These are phyloP conservation scores for Pichia sp. DNA, from an alignment of 1,139 yeast genomes.

Conservation along the genomic window DNA sequence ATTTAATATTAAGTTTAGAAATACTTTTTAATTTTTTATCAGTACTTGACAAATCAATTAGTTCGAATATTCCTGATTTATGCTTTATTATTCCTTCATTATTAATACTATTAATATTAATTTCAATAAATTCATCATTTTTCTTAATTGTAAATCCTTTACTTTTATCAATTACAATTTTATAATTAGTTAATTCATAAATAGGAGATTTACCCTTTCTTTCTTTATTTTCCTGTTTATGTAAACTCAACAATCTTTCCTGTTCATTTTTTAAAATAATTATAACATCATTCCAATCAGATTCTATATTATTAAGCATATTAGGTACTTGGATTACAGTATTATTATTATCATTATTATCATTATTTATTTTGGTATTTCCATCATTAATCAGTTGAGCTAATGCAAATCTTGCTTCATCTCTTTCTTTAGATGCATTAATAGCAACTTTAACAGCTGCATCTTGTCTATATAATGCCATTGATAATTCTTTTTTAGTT, in stretches of 20 bases:
- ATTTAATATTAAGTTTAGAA: constrained; percentile 1
- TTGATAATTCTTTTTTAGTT: constrained; percentile 66
- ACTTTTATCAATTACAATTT: background rate
- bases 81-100: constrained; percentile 4
- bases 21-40: constrained; percentile 1
- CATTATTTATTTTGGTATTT: constrained; percentile 5
- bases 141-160: constrained; percentile 1
- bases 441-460: constrained; percentile 90
- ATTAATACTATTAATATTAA: background rate
- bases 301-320: no score
- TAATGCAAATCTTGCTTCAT: constrained; percentile 59
- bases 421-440: constrained; percentile 63
- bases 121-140: background rate
- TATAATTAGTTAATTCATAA: background rate
- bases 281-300: background rate
- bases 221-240: constrained; percentile 13
- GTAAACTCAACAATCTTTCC: constrained; percentile 6
- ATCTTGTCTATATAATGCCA: constrained; percentile 77
- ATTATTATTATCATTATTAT: constrained; percentile 3
- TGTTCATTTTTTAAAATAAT: constrained; percentile 6
- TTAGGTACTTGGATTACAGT: no score
- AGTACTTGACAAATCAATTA: background rate
- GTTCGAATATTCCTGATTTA: constrained; percentile 6
- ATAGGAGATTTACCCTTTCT: constrained; percentile 10
- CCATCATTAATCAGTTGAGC: constrained; percentile 33